Evolutionary conservation across 208 protist genomes (phyloP), one percentile per base, ranked within the genome.

Genomic region (Acanthamoeba lenticulata): DNA sequence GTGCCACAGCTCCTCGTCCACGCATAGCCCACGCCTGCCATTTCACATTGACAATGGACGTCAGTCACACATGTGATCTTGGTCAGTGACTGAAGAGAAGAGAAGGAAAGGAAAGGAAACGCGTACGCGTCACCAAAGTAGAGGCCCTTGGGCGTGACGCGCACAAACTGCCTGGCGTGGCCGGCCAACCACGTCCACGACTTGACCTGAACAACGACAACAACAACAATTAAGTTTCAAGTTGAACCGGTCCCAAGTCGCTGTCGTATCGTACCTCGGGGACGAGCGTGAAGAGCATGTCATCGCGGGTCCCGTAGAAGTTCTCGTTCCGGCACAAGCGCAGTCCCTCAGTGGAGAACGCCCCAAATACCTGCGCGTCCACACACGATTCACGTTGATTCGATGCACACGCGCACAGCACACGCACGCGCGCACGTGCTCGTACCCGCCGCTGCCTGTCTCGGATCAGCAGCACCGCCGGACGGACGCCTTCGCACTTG

Each of bases 1-100:
- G 67, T 77, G 67, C 67, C 67, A 77, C 67, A 77, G 36, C 36
- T 77, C 67, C 34, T 77, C 67, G 34, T 77, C 67, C 36, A 77
- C 36, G 67, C 67, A 77, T 1, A 77, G 67, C 1, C 67, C 67
- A 2, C 9, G 34, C 11, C 67, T 77, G 67, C 52, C 24, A 62
- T 5, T 42, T 11, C 67, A 74, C 65, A 62, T 27, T 60, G 52
- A 24, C 52, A n/a, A 29, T 60, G 0, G 55, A n/a, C 5, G 55
- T 21, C 21, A 32, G 13, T 27, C n/a, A n/a, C n/a, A n/a, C n/a
- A n/a, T n/a, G n/a, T n/a, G n/a, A n/a, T n/a, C n/a, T n/a, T n/a
- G n/a, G n/a, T n/a, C n/a, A n/a, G n/a, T n/a, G n/a, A n/a, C n/a
- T n/a, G n/a, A n/a, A n/a, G n/a, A n/a, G n/a, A n/a, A n/a, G n/a